Percentiles rank a stretch among this genome's conserved stretches.
phyloP scores from a whole-genome alignment of 345 rosid species.

The Hibiscus tridactylites region DNA sequence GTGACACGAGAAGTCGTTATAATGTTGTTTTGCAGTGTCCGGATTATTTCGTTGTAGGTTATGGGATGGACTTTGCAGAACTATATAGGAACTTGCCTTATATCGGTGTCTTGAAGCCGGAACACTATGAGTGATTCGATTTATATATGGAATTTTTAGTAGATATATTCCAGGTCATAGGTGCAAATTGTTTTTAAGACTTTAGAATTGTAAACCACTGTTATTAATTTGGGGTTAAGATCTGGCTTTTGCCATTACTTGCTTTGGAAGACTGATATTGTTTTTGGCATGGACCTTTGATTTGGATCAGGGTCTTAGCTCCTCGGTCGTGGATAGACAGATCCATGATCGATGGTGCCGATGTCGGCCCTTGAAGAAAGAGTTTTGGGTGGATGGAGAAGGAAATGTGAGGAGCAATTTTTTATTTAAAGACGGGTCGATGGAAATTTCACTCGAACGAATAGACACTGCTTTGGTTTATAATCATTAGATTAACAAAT shows the following conservation, averaged over 20 bases:
- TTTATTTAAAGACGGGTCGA: too few relatives aligned
- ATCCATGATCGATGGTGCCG: too few relatives aligned
- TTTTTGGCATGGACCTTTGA: too few relatives aligned
- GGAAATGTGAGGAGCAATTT: too few relatives aligned
- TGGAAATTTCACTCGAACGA: too few relatives aligned
- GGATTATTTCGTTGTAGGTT: constrained; percentile 79
- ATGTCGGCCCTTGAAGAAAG: too few relatives aligned
- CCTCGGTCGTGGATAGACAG: too few relatives aligned
- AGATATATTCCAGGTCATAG: background rate
- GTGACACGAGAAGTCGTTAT: background rate
- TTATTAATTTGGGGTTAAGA: background rate
- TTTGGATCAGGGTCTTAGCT: too few relatives aligned
- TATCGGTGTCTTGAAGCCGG: constrained; percentile 76
- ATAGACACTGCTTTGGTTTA: too few relatives aligned
- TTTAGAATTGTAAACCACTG: background rate
- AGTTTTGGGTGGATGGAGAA: too few relatives aligned
- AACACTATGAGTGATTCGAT: constrained; percentile 35
- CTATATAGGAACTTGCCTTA: constrained; percentile 77
- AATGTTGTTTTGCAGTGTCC: constrained; percentile 54
- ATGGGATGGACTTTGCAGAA: constrained; percentile 95
- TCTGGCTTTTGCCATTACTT: background rate
- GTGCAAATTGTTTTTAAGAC: background rate
- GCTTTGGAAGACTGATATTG: background rate
- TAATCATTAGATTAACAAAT: too few relatives aligned
- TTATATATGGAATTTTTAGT: background rate